Percentiles rank a stretch among this genome's conserved stretches.
phyloP scores from a whole-genome alignment of 768 basidiomycete genomes.

The Cyathus striatus region DNA sequence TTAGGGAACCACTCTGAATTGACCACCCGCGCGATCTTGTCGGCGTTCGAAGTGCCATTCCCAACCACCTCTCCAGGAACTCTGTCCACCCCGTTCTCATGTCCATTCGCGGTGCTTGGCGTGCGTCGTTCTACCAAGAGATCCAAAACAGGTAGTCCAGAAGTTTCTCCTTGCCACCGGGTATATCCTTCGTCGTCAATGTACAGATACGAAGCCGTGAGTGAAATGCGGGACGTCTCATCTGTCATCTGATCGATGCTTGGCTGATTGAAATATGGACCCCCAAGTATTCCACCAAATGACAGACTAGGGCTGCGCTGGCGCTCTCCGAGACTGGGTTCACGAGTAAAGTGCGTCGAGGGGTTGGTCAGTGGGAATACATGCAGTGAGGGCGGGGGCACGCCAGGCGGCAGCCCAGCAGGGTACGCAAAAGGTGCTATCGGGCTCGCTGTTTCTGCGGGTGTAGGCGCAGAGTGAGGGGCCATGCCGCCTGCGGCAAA shows the following conservation, averaged over 20 bases:
- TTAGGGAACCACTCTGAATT: slow-evolving; percentile 78
- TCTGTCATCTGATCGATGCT: slow-evolving; percentile 45
- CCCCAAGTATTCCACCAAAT: slow-evolving; percentile 34
- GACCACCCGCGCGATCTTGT: slow-evolving; percentile 25
- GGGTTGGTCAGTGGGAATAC: slow-evolving; percentile 79
- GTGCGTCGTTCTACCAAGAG: slow-evolving; percentile 71
- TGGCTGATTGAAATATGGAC: slow-evolving; percentile 19
- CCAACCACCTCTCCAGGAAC: slow-evolving; percentile 13
- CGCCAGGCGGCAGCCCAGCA: slow-evolving; percentile 41
- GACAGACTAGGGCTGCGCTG: slow-evolving; percentile 39
- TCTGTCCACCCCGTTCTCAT: slow-evolving; percentile 2
- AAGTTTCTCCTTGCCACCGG: slow-evolving; percentile 90
- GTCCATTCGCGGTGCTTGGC: slow-evolving; percentile 6
- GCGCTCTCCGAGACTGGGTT: slow-evolving; percentile 35
- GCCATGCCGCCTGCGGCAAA: slow-evolving; percentile 55
- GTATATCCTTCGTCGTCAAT: slow-evolving; percentile 86
- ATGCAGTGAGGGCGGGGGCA: slow-evolving; percentile 76
- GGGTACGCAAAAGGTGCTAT: slow-evolving; percentile 38
- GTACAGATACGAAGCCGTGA: slow-evolving; percentile 79
- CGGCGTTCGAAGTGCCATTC: slow-evolving; percentile 16
- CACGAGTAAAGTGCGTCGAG: slow-evolving; percentile 66
- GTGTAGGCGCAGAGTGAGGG: slow-evolving; percentile 13
- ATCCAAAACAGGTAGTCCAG: slow-evolving; percentile 85
- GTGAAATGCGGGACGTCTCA: slow-evolving; percentile 56
- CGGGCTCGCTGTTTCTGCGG: slow-evolving; percentile 22